Percentiles rank a stretch among this genome's conserved stretches.
Conservation (phyloP, 805 yeast genomes). For the Suhomyces prunicola region DNA sequence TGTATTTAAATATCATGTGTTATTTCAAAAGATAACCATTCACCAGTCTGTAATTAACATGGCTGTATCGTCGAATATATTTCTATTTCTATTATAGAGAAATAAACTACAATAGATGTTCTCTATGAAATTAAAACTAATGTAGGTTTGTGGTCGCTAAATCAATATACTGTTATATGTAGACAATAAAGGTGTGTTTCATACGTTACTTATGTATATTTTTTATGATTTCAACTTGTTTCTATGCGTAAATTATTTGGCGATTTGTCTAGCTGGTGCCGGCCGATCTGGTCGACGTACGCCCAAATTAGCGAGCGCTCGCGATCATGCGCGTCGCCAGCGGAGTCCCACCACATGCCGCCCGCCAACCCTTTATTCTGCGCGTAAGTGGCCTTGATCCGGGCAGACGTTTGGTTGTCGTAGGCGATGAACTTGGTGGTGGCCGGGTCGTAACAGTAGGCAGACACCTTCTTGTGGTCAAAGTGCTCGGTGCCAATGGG, state of each 20-base stretch:
- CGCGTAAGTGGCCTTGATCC: constrained; percentile 60
- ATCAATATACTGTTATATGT: too few species aligned
- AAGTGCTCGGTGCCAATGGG: constrained; percentile 49
- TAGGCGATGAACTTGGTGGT: constrained; percentile 38
- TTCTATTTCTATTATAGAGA: too few species aligned
- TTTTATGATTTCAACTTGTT: too few species aligned
- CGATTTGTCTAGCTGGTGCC: constrained; percentile 8
- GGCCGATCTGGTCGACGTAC: constrained; percentile 42
- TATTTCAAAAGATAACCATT: too few species aligned
- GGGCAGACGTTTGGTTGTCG: constrained; percentile 58
- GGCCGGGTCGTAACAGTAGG: constrained; percentile 22
- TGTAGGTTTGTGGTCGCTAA: too few species aligned
- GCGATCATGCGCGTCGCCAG: constrained; percentile 58
- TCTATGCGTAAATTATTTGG: neutral
- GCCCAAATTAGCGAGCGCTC: constrained; percentile 41
- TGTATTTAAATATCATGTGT: too few species aligned
- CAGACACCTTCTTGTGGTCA: constrained; percentile 50
- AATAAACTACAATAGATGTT: too few species aligned
- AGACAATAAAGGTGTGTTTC: too few species aligned
- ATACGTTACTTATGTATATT: too few species aligned
- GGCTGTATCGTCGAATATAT: too few species aligned
- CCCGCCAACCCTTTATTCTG: constrained; percentile 58
- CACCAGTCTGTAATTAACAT: too few species aligned
- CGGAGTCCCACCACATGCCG: constrained; percentile 94
- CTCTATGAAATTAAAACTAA: too few species aligned